Base-by-base conservation (phyloP, 345 rosid species). In the Salix viminalis region DNA sequence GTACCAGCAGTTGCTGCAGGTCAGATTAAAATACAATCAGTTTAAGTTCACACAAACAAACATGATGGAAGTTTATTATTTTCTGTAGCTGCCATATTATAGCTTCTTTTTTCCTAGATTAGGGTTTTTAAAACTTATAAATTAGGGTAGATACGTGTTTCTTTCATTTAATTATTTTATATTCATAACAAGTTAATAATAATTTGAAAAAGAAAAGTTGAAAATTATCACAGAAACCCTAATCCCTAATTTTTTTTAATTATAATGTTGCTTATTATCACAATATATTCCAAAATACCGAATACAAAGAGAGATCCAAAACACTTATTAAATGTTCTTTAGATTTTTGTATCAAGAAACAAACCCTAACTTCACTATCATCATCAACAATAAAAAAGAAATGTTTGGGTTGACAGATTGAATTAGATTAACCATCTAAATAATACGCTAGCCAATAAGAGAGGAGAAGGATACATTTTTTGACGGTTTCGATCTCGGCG, bases 1-100 rank as follows among this genome's bases (percentile, higher is more conserved):
- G 93, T 76, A 69, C 97, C 98, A 79, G 92, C 99, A 86, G 81
- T 88, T 65, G 86, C 99, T 93, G 85, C 80, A 87, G 9, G 41
- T 7, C 14, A 54, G 12, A 36, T 65, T 6, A 18, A 67, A 75
- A 56, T 3, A 70, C 1, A 56, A 64, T 11, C 2, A 39, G 9
- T 18, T 44, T 26, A 30, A 62, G 23, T 73, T 26, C 5, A 50
- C 14, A 61, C 11, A 62, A 74, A 41, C 11, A 41, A 13, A 10
- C 26, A 73, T 62, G 32, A 13, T 36, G 24, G 58, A 9, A 52
- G 58, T 18, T 52, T 19, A 52, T 50, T 18, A 6, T 16, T 19
- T 16, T 18, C 23, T 18, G n/a, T 52, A 2, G n/a, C 58, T 52
- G 58, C 23, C 58, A 52, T 52, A 19, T 19, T 52, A 16, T 6